Percentiles rank a stretch among this genome's conserved stretches.
phyloP scores from a whole-genome alignment of 2,329 filamentous ascomycete genomes.

The Aspergillus pseudonomiae region DNA sequence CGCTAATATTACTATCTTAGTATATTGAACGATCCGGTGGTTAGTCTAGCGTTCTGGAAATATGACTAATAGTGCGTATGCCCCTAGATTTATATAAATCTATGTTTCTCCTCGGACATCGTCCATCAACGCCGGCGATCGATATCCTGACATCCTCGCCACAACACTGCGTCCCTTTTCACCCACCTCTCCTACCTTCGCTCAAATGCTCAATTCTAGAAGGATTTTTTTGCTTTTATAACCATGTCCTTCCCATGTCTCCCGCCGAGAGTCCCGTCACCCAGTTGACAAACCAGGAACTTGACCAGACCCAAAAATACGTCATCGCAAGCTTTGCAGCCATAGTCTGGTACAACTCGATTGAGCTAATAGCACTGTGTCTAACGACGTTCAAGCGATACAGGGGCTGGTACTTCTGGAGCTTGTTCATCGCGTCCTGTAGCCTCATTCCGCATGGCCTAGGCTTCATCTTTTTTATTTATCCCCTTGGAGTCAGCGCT shows the following conservation, averaged over 20 bases:
- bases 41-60: neutral
- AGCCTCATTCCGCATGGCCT: conserved; percentile 34
- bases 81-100: neutral
- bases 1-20: neutral
- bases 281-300: neutral
- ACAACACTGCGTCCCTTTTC: neutral
- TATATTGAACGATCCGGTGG: neutral
- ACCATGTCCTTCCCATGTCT: neutral
- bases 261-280: neutral
- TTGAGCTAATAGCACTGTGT: conserved; percentile 1
- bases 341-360: conserved; percentile 49
- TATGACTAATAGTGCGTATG: neutral
- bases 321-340: conserved; percentile 26
- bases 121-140: neutral
- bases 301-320: neutral
- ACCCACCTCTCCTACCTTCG: neutral
- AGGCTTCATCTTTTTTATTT: conserved; percentile 43
- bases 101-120: neutral
- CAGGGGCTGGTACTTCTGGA: conserved; percentile 5
- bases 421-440: conserved; percentile 13
- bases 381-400: conserved; percentile 5
- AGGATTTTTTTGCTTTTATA: neutral
- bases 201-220: neutral
- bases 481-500: conserved; percentile 26
- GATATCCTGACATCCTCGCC: no score